Evolutionary conservation across 176 grass and related monocot genomes (phyloP), one percentile per base, ranked within the genome.

Genomic region (Carex myosuroides): DNA sequence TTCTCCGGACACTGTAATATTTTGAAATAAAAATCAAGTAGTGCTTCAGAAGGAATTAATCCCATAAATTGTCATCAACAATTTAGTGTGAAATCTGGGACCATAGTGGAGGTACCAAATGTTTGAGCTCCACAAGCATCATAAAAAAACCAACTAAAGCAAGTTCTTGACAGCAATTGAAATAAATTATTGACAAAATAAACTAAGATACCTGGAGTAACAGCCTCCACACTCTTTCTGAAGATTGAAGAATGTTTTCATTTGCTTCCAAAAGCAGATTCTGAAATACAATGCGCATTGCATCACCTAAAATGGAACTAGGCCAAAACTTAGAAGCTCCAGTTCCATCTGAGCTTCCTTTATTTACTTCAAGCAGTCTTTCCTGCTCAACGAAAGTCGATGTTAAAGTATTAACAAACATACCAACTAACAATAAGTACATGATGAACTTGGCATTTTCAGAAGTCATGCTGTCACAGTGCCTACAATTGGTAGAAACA

Each of bases 261-360:
- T 99, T 99, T 41, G 96, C 87, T 84, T 99, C 96, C 88, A 99
- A 89, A 80, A 99, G 92, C 85, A 99, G 81, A 87, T 99, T 99
- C 81, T 99, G 96, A 80, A 92, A 99, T 55, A 95, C 91, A 90
- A 99, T 91, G 69, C 92, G 86, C 80, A 99, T 84, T 73, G 96
- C 93, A 81, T 99, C 93, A 64, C 96, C 87, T 78, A 99, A 90
- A 79, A 99, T 89, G 18, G 93, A 95, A 84, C 92, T 73, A 59
- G 89, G 82, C 96, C 93, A 99, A 63, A 99, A 93, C 61, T 85
- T 85, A 70, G 78, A 88, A 64, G 69, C 64, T 62, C 83, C 72
- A n/a, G 87, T 84, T 75, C 83, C 89, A 85, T 54, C 81, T 79
- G 91, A 89, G 50, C 83, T 92, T 71, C 88, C 89, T 11, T 84